These are phyloP conservation scores for Syzygium aqueum DNA, from an alignment of 345 rosid genomes.

Conservation along the genomic window DNA sequence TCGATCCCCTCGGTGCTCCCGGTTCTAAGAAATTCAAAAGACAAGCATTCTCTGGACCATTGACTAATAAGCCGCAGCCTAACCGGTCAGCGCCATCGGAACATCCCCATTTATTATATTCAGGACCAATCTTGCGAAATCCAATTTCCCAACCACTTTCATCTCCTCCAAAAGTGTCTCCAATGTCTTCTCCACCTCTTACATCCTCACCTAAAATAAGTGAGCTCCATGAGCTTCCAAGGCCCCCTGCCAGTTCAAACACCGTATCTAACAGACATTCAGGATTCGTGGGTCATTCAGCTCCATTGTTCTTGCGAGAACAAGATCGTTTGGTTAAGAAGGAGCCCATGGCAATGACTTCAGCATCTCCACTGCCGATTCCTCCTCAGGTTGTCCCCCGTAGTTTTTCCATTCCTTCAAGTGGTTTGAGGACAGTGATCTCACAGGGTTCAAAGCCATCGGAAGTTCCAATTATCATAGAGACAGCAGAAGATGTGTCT, in stretches of 20 bases:
- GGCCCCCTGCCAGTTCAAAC: slow-evolving; percentile 56
- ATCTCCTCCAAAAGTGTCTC: slow-evolving; percentile 53
- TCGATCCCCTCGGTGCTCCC: slow-evolving; percentile 20
- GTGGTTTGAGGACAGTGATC: slow-evolving; percentile 37
- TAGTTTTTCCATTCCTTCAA: slow-evolving; percentile 83
- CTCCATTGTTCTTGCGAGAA: slow-evolving; percentile 58
- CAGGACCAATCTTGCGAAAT: slow-evolving; percentile 62
- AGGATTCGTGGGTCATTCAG: slow-evolving; percentile 50
- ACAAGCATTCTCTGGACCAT: slow-evolving; percentile 75
- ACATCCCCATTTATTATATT: slow-evolving; percentile 42
- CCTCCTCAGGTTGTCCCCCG: slow-evolving; percentile 65
- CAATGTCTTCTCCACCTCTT: slow-evolving; percentile 59
- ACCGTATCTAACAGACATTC: slow-evolving; percentile 32
- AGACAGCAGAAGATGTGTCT: slow-evolving; percentile 24
- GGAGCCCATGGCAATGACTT: slow-evolving; percentile 20
- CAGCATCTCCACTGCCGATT: slow-evolving; percentile 64
- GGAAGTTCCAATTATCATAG: slow-evolving; percentile 25
- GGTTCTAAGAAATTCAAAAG: slow-evolving; percentile 49
- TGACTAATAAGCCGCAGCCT: slow-evolving; percentile 41
- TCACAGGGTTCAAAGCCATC: slow-evolving; percentile 22
- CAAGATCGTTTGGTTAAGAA: slow-evolving; percentile 27
- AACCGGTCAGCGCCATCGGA: slow-evolving; percentile 29
- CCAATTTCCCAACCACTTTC: slow-evolving; percentile 37
- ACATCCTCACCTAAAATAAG: slow-evolving; percentile 78
- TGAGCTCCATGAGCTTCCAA: slow-evolving; percentile 98